These are phyloP conservation scores for Paulownia fortunei DNA, from an alignment of 257 asterid species.

Conservation along the genomic window DNA sequence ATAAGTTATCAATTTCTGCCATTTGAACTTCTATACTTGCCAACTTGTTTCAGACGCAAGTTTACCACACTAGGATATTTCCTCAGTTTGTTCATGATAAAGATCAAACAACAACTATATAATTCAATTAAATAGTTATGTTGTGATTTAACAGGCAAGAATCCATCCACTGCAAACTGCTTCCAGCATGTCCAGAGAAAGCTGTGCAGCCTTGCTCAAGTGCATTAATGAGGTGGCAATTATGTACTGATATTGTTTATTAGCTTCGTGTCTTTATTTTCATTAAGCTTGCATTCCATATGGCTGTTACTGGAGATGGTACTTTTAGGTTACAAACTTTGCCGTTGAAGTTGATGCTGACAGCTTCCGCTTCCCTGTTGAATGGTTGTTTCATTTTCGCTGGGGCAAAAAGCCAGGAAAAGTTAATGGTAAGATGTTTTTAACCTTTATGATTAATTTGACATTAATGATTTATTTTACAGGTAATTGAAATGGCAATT, in stretches of 20 bases:
- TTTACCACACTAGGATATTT: conserved; percentile 1
- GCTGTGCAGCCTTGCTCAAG: conserved; percentile 71
- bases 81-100: conserved; percentile 13
- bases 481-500: conserved; percentile 82
- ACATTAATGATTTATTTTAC: conserved; percentile 59
- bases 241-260: conserved; percentile 21
- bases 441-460: conserved; percentile 37
- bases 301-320: conserved; percentile 55
- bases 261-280: conserved; percentile 22
- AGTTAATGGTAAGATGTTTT: conserved; percentile 79
- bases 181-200: conserved; percentile 78
- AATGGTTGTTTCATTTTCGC: conserved; percentile 96
- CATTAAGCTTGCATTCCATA: conserved; percentile 30
- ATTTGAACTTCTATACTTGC: conserved; percentile 12
- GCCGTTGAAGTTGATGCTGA: conserved; percentile 93
- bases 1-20: conserved; percentile 7
- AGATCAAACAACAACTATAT: neutral
- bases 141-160: conserved; percentile 68
- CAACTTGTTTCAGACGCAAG: neutral
- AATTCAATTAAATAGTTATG: neutral
- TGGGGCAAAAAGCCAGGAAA: conserved; percentile 98
- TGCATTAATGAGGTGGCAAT: conserved; percentile 79
- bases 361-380: conserved; percentile 80
- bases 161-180: conserved; percentile 86
- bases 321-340: conserved; percentile 73